phyloP scores from a whole-genome alignment of 2,329 filamentous ascomycete species.

The Colletotrichum acutatum region DNA sequence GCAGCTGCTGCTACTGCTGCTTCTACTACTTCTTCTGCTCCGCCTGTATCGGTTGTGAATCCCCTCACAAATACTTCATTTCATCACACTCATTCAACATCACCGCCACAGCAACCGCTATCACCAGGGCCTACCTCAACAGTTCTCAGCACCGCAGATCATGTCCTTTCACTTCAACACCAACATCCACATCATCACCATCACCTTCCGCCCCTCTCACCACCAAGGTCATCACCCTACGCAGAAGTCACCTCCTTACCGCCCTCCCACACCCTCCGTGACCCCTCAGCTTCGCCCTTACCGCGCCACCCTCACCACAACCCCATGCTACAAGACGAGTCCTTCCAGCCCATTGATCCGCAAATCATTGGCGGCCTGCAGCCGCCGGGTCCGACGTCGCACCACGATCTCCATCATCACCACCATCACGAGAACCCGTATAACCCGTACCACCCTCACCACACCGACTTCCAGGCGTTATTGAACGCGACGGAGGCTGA shows the following conservation, averaged over 20 bases:
- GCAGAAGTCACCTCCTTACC: conserved; percentile 58
- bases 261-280: conserved; percentile 51
- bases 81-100: conserved; percentile 3
- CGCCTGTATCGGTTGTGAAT: neutral
- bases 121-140: conserved; percentile 14
- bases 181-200: conserved; percentile 3
- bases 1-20: conserved; percentile 7
- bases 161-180: conserved; percentile 34
- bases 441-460: conserved; percentile 47
- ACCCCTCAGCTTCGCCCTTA: conserved; percentile 39
- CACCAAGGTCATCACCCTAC: conserved; percentile 49
- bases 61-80: neutral
- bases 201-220: conserved; percentile 42
- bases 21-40: neutral
- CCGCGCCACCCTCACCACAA: conserved; percentile 47
- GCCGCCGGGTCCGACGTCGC: conserved; percentile 45
- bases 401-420: conserved; percentile 33
- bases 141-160: conserved; percentile 25
- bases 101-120: conserved; percentile 9
- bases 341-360: conserved; percentile 68
- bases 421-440: conserved; percentile 48
- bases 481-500: conserved; percentile 57
- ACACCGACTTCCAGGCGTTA: conserved; percentile 64
- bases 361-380: conserved; percentile 62
- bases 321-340: conserved; percentile 46